Evolutionary conservation across 257 asterid species (phyloP), one percentile per base, ranked within the genome.

Genomic region (Ligustrum vulgare): DNA sequence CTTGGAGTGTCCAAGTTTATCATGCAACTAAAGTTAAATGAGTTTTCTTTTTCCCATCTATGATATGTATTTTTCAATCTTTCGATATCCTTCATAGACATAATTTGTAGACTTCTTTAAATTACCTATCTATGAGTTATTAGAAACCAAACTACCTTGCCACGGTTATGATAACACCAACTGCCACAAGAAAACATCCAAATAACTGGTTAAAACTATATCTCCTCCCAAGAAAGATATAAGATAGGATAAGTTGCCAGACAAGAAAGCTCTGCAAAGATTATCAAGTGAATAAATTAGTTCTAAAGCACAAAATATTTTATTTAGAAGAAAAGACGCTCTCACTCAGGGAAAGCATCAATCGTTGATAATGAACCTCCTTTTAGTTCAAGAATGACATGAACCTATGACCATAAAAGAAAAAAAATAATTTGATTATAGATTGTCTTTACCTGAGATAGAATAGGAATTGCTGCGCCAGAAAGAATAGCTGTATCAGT

Each of bases 221-320:
- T 85, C 94, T 89, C 82, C 96, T 91, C 71, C 95, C 93, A 56
- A 95, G 97, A 75, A 95, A 93, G 62, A 90, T 81, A 82, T 82
- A 95, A 64, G 99, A 95, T 76, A 95, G 87, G 34, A 88, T 84
- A 85, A 95, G 99, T 86, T 95, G 99, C 99, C 99, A 95, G 9
- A 95, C 97, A 82, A 95, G 97, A 84, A 95, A 95, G 86, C 99
- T 95, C 99, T 95, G 97, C 86, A 91, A 74, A 69, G 83, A 80
- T 81, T 76, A 78, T 16, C 64, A 79, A 74, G 75, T 34, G 69
- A 74, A 72, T 73, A 78, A 62, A 71, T 79, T 72, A 73, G 58
- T 60, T 71, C 31, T 49, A 63, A 13, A 67, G 51, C 72, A 71
- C 56, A 62, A 64, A 51, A 20, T 71, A 67, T 43, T 41, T 37